Base-by-base conservation (phyloP, 305 asterid species). In the Solanum hybrid region DNA sequence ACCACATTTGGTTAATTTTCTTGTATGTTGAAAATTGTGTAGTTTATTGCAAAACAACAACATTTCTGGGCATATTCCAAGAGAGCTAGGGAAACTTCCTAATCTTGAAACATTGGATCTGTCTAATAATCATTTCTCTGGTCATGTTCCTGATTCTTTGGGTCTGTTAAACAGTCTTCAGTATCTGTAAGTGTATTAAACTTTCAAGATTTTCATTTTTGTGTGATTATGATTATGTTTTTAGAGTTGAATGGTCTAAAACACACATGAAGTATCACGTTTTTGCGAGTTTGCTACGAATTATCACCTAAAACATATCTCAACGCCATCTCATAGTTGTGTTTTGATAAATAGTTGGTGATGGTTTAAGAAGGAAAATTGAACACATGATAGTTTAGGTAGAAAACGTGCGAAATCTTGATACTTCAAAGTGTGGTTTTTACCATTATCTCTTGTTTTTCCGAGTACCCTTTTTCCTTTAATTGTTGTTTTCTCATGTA, bases 91-190 rank as follows among this genome's bases (percentile, higher is more conserved):
- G 87, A 92, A 93, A 87, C 96, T 97, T 66, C 95, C 95, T 40
- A 95, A 94, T 64, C 98, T 97, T 89, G 94, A 94, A 90, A 96
- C 99, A n/a, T 91, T 97, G 95, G 99, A 97, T 91, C 95, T 97
- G 81, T 97, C 99, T 20, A 94, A 93, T 88, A 97, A 97, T 92
- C 93, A 92, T 91, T 91, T 97, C 5, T 92, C 94, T 72, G 96
- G 95, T 69, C 96, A 91, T 51, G 88, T 96, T 29, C 99, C 99
- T 12, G 96, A 94, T 88, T 93, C 98, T 81, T 89, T 96, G 89
- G 98, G 98, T 16, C 93, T 91, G 77, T 90, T 95, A 92, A 92
- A 90, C 29, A 93, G 87, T 90, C 96, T 96, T 27, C 98, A 96
- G 56, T 97, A 97, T 92, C 90, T 97, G 99, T 97, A 93, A 93